Evolutionary conservation across 2,329 filamentous ascomycete species (phyloP), one percentile per base, ranked within the genome.

Genomic region (Sarocladiaceae sp.): DNA sequence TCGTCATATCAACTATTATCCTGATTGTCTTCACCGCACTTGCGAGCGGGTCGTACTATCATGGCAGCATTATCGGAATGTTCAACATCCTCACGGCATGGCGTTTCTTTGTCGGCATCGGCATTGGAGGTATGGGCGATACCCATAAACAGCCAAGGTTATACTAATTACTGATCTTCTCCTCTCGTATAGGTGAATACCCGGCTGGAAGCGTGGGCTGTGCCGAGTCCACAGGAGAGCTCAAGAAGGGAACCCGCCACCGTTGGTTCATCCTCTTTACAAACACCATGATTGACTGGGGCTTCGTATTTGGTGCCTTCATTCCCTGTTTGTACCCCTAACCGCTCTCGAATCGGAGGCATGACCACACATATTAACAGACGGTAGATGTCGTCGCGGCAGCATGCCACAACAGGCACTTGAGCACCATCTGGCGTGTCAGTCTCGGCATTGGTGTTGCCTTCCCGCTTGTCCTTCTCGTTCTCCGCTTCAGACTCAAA

Each of bases 191-290:
- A 41, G 37, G 83, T 45, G 85, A 91, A 62, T 90, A 89, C 55
- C 86, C 86, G 1, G 85, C 86, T 33, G 90, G 90, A 3, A 87
- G 80, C 47, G 90, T 96, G 1, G 86, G 84, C 2, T 85, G 81
- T 44, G 87, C 89, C 3, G 90, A 96, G 64, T 84, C 83, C 4
- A 90, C 84, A 0, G 86, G 87, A 18, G 88, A 94, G 59, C 70
- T 96, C 47, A 88, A 88, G 61, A 63, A 67, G 13, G 90, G 90
- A 10, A 83, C 84, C 13, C 74, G 90, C n/a, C 91, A 96, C 59
- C 74, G 85, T 31, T 95, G 88, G 88, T 96, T 90, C 58, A 87
- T 91, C 54, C 72, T 95, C 51, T 94, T 93, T 62, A 95, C 87
- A 37, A 94, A 94, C 63, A 80, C 85, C 19, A 85, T 89, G 71